A percentile compares a stretch with the other conserved stretches of the same genome.
These are phyloP conservation scores for Pythium vanterpoolii DNA, from an alignment of 352 stramenopile genomes.

Conservation along the genomic window DNA sequence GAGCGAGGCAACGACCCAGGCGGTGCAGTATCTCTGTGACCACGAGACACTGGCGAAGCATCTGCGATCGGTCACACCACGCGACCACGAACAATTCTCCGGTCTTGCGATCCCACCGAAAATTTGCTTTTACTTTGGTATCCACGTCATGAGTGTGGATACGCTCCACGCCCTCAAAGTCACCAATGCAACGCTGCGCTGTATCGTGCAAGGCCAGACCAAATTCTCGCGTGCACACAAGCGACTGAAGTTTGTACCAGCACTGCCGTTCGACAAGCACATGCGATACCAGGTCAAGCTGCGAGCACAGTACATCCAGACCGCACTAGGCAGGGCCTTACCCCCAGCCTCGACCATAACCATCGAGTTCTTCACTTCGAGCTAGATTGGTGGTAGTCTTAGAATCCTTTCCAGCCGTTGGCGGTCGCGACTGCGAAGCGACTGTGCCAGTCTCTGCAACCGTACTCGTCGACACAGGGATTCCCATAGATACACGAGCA, in stretches of 20 bases:
- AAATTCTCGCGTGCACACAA: slow-evolving; percentile 15
- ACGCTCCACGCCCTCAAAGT: slow-evolving; percentile 35
- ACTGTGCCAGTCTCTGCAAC: slow-evolving; percentile 86
- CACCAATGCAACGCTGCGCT: slow-evolving; percentile 20
- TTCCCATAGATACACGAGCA: slow-evolving; percentile 90
- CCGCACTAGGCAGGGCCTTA: slow-evolving; percentile 18
- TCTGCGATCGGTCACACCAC: slow-evolving; percentile 14
- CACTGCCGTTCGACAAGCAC: slow-evolving; percentile 33
- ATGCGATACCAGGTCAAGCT: slow-evolving; percentile 31
- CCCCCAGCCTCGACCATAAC: slow-evolving; percentile 1
- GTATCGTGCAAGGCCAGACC: slow-evolving; percentile 23
- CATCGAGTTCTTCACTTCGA: slow-evolving; percentile 25
- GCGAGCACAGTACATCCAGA: slow-evolving; percentile 28
- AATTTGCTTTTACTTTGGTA: slow-evolving; percentile 18
- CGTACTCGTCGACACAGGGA: slow-evolving; percentile 88
- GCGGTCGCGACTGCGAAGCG: slow-evolving; percentile 77
- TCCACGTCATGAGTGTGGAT: slow-evolving; percentile 28
- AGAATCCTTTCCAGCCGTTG: slow-evolving; percentile 90
- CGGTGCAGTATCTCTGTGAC: slow-evolving; percentile 17
- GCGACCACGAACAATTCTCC: slow-evolving; percentile 16
- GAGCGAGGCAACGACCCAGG: slow-evolving; percentile 1
- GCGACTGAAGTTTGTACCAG: slow-evolving; percentile 28
- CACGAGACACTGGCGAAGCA: slow-evolving; percentile 22
- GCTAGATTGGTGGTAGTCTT: neutral
- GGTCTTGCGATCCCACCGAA: neutral